Percentiles rank a stretch among this genome's conserved stretches.
Conservation (phyloP, 169 alveolate genomes). For the Plasmodium knowlesi region DNA sequence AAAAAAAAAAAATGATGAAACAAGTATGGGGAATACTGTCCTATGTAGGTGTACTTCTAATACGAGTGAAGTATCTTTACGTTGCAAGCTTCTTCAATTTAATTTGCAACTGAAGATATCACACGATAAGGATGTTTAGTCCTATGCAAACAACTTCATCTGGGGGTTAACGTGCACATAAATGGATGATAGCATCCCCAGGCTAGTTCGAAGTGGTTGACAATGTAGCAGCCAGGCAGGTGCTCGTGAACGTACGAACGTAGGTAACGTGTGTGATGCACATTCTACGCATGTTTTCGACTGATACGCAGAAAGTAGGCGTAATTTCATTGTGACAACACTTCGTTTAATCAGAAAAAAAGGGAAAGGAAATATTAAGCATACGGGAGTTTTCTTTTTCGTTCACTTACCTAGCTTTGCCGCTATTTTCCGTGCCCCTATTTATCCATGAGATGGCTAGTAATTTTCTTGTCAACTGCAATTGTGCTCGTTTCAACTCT, state of each 20-base stretch:
- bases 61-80: not conserved
- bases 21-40: not conserved
- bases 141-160: not conserved
- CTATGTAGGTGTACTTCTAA: not conserved
- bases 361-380: not conserved
- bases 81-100: not conserved
- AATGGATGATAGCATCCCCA: not conserved
- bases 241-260: not conserved
- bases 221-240: not conserved
- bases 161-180: not conserved
- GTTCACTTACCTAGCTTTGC: not conserved
- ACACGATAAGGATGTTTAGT: not conserved
- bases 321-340: not conserved
- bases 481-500: constrained; percentile 12
- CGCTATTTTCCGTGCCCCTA: not conserved
- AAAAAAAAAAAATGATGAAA: not conserved
- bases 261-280: not conserved
- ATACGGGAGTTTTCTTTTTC: not conserved
- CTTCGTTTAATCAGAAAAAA: not conserved
- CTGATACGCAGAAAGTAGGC: not conserved
- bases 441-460: constrained; percentile 3
- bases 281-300: not conserved
- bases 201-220: not conserved
- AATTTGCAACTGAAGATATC: not conserved
- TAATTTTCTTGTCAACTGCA: constrained; percentile 1